These are phyloP conservation scores for Juglanconis oblonga DNA, from an alignment of 2,329 filamentous ascomycete species.

Conservation along the genomic window DNA sequence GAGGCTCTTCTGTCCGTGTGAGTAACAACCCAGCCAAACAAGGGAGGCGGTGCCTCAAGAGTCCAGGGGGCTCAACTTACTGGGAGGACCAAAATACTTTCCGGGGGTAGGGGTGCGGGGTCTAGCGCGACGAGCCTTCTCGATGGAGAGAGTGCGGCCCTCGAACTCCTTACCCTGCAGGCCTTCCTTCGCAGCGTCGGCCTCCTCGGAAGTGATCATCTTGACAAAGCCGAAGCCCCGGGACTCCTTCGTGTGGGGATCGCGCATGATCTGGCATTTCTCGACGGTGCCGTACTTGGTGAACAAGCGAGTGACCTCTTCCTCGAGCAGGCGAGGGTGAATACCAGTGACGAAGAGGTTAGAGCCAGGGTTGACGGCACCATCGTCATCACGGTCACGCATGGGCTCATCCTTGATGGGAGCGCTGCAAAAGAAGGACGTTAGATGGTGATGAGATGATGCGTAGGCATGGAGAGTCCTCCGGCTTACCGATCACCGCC, in stretches of 20 bases:
- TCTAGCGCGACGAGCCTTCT: constrained; percentile 94
- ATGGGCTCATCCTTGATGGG: constrained; percentile 45
- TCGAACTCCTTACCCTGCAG: constrained; percentile 94
- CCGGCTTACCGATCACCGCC: constrained; percentile 47
- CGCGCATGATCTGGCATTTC: constrained; percentile 99
- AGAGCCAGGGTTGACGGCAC: constrained; percentile 86
- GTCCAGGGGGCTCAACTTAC: constrained; percentile 52
- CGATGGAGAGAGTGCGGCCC: constrained; percentile 93
- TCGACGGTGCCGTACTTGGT: constrained; percentile 99
- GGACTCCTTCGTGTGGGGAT: constrained; percentile 97
- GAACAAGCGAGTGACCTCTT: constrained; percentile 90
- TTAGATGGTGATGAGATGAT: background rate
- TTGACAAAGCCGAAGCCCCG: constrained; percentile 99
- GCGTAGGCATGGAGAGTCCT: background rate
- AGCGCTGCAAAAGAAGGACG: constrained; percentile 30
- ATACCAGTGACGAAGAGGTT: constrained; percentile 99
- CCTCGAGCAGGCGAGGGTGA: constrained; percentile 84
- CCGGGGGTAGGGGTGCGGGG: constrained; percentile 95
- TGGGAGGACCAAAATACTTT: constrained; percentile 98
- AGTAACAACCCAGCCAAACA: background rate
- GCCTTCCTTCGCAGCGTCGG: constrained; percentile 94
- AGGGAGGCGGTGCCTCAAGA: constrained; percentile 36
- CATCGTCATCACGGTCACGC: constrained; percentile 52
- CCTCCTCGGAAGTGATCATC: constrained; percentile 93
- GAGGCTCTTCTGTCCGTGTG: constrained; percentile 46